Percentiles rank a stretch among this genome's conserved stretches.
Conservation (phyloP, 2,329 filamentous ascomycete species). For the Camillea tinctor region DNA sequence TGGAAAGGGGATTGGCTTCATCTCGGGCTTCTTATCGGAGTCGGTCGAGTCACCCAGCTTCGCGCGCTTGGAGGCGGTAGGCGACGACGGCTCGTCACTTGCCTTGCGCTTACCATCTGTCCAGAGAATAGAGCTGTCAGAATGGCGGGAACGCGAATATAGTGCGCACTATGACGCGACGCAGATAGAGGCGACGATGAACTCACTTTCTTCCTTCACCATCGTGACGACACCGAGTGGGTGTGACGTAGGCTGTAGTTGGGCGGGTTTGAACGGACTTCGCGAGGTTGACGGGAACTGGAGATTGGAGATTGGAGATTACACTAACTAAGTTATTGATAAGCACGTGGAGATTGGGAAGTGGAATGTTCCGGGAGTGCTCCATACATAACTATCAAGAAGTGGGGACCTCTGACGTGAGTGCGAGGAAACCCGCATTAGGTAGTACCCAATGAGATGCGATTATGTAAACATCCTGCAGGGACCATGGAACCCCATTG, state of each 20-base stretch:
- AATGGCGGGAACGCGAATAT: background rate
- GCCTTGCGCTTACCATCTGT: conserved; percentile 71
- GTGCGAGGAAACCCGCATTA: background rate
- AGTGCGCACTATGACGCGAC: background rate
- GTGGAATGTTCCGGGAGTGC: background rate
- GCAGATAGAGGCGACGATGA: background rate
- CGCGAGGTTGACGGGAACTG: conserved; percentile 3
- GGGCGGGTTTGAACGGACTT: conserved; percentile 5
- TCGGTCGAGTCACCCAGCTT: conserved; percentile 50
- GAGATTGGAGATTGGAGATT: background rate
- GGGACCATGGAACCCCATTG: background rate
- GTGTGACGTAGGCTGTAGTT: conserved; percentile 3
- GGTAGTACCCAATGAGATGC: background rate
- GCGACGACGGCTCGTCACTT: conserved; percentile 61
- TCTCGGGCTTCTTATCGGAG: conserved; percentile 48
- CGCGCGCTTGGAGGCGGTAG: conserved; percentile 62
- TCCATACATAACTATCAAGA: background rate
- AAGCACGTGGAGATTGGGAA: conserved; percentile 4
- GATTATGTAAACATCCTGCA: background rate
- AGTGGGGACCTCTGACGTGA: conserved; percentile 2
- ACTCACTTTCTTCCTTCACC: conserved; percentile 43
- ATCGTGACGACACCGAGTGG: conserved; percentile 16
- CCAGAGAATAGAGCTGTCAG: background rate
- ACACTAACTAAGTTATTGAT: background rate
- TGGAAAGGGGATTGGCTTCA: conserved; percentile 77